phyloP scores from a whole-genome alignment of 192 early-diverging fungal genomes.

The Coemansia sp. region DNA sequence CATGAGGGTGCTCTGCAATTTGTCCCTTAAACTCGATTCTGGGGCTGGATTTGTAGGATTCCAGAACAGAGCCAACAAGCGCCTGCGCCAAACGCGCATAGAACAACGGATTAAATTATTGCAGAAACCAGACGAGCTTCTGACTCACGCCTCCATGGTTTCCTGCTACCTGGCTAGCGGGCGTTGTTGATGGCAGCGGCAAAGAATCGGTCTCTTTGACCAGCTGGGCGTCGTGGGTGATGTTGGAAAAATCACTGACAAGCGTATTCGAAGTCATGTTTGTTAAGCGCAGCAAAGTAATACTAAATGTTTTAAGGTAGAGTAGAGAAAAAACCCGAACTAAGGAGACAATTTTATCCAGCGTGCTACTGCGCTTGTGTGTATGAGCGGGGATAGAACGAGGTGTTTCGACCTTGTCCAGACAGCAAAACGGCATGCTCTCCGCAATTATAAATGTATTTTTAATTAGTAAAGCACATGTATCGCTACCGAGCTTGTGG shows the following conservation, averaged over 20 bases:
- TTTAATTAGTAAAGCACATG: background rate
- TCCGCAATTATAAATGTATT: background rate
- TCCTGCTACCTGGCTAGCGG: conserved; percentile 2
- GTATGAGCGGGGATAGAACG: background rate
- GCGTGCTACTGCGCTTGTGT: background rate
- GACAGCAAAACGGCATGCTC: background rate
- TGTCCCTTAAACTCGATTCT: background rate
- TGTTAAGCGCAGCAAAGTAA: too few relatives aligned
- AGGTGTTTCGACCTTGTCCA: background rate
- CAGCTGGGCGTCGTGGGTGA: background rate
- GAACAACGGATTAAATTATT: conserved; percentile 46
- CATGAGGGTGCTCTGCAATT: conserved; percentile 1
- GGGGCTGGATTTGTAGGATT: conserved; percentile 4
- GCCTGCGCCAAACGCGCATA: conserved; percentile 45
- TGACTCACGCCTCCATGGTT: conserved; percentile 7
- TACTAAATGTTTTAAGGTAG: background rate
- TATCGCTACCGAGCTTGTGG: background rate
- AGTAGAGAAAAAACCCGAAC: background rate
- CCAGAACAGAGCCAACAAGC: conserved; percentile 30
- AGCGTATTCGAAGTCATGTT: background rate
- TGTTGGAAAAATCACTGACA: background rate
- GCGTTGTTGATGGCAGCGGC: conserved; percentile 32
- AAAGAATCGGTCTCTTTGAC: conserved; percentile 17
- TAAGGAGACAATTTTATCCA: background rate
- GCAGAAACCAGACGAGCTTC: conserved; percentile 24